These are phyloP conservation scores for Nicotiana sylvestris DNA, from an alignment of 257 asterid genomes.

Conservation along the genomic window DNA sequence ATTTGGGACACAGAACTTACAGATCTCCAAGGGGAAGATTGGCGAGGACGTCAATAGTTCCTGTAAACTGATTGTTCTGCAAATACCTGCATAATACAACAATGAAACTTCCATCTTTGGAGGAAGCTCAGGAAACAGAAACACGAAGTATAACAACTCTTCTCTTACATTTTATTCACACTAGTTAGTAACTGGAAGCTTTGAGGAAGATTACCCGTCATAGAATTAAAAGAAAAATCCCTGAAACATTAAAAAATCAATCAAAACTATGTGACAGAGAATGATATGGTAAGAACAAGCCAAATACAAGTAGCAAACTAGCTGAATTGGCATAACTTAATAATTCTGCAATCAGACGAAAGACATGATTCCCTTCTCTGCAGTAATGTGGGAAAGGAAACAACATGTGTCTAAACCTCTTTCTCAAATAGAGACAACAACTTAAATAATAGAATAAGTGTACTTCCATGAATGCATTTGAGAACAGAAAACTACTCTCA, in stretches of 20 bases:
- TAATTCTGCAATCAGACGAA: neutral
- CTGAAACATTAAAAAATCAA: conserved; percentile 37
- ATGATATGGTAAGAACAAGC: neutral
- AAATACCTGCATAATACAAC: conserved; percentile 55
- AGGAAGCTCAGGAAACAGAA: neutral
- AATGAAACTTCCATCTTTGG: neutral
- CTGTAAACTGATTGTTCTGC: conserved; percentile 91
- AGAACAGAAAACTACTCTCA: neutral
- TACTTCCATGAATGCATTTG: neutral
- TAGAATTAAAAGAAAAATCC: conserved; percentile 75
- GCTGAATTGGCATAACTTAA: neutral
- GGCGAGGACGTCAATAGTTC: conserved; percentile 83
- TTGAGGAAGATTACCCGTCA: conserved; percentile 78
- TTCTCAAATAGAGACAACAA: neutral
- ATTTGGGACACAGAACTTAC: conserved; percentile 38
- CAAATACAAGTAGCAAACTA: neutral
- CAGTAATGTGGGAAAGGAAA: neutral
- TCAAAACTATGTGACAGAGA: neutral
- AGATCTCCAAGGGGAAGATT: conserved; percentile 71
- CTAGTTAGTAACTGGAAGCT: conserved; percentile 52
- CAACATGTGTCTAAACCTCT: neutral
- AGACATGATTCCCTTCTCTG: neutral
- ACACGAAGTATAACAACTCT: neutral
- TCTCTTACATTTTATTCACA: conserved; percentile 63
- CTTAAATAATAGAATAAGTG: neutral